Base-by-base conservation (phyloP, 2,329 filamentous ascomycete species). In the Calonectria crousiana region DNA sequence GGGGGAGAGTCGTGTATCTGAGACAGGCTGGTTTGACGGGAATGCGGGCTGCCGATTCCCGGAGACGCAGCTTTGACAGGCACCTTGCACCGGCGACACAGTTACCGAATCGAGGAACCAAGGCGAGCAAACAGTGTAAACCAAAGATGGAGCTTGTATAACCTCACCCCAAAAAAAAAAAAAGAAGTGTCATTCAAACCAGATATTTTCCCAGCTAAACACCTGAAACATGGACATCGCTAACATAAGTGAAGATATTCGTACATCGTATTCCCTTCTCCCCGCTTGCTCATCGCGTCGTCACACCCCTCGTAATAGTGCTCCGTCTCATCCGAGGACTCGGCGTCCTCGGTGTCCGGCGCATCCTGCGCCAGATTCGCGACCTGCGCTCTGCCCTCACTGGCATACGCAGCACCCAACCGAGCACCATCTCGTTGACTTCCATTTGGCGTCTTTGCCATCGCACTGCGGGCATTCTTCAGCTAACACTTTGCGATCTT, bases 381-480 rank as follows among this genome's bases (percentile, higher is more conserved):
- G 14, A 8, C 14, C n/a, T 9, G 11, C 14, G 26, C 38, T 41
- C 8, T 23, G 10, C 26, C 38, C 32, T 81, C 65, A 81, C 70
- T 80, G 78, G 51, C 79, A 81, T 64, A 78, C 78, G 69, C 81
- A 83, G 77, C 83, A 84, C 65, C 83, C 84, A 20, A 83, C 81
- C 4, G 81, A 82, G 69, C 84, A 85, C 84, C 84, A 86, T 69
- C 84, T 78, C 8, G 83, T 81, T 9, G 84, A 86, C 53, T 77
- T 78, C 67, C 82, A 78, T 51, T 69, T 73, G 16, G 77, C 71
- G 44, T 77, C 77, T n/a, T 75, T 77, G 64, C 77, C 78, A 58
- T 85, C 84, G 72, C 84, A 86, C 62, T 83, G 82, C 49, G 82
- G 76, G 71, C 84, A 86, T 44, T 83, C 77, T 28, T 85, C 83